Percentiles rank a stretch among this genome's conserved stretches.
These are phyloP conservation scores for Leccinum rimulosum DNA, from an alignment of 768 basidiomycete species.

Conservation along the genomic window DNA sequence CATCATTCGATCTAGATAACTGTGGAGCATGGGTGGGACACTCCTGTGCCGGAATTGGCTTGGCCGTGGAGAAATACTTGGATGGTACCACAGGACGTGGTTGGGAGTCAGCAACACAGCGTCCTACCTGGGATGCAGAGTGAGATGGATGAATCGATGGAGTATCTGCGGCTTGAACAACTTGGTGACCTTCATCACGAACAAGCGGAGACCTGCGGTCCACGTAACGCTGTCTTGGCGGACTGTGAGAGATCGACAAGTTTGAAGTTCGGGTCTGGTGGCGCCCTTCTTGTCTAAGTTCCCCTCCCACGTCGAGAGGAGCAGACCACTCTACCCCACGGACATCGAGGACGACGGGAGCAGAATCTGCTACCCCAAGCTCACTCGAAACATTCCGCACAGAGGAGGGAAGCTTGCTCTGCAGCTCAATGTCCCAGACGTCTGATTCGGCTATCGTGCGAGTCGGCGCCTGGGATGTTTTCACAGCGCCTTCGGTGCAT, in stretches of 20 bases:
- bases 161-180: constrained; percentile 2
- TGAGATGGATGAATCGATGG: constrained; percentile 47
- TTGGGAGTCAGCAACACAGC: constrained; percentile 8
- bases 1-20: neutral
- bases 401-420: constrained; percentile 29
- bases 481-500: neutral
- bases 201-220: constrained; percentile 15
- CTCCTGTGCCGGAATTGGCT: neutral
- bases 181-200: neutral
- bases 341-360: constrained; percentile 39
- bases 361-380: constrained; percentile 11
- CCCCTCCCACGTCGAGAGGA: constrained; percentile 5
- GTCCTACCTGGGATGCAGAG: constrained; percentile 51
- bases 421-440: constrained; percentile 56
- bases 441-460: constrained; percentile 35
- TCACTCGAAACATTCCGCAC: constrained; percentile 14
- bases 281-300: neutral
- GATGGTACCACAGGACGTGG: constrained; percentile 6
- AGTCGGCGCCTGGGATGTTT: constrained; percentile 1
- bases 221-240: neutral
- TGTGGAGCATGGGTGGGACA: neutral
- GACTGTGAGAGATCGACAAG: neutral
- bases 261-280: neutral
- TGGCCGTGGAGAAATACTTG: constrained; percentile 8
- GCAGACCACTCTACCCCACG: constrained; percentile 30